phyloP scores from a whole-genome alignment of 1,284 basidiomycete genomes.

The Tilletia setariae region DNA sequence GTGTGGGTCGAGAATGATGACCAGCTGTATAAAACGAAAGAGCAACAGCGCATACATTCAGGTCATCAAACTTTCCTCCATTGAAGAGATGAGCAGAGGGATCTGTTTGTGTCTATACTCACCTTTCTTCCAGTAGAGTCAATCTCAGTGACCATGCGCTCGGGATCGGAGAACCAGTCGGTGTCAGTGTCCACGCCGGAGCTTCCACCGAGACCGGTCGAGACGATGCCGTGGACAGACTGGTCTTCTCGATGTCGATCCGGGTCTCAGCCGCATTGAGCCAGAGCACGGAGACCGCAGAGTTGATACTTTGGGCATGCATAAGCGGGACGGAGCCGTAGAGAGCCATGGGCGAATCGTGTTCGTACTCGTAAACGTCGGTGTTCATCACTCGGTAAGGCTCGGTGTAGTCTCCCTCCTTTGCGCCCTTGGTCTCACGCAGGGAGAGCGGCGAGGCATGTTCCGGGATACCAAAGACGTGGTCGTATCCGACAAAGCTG shows the following conservation, averaged over 20 bases:
- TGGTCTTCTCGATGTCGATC: slow-evolving; percentile 71
- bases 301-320: slow-evolving; percentile 69
- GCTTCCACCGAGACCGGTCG: slow-evolving; percentile 17
- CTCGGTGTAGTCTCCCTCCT: slow-evolving; percentile 59
- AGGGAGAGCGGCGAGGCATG: slow-evolving; percentile 87
- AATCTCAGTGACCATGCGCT: slow-evolving; percentile 85
- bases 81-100: neutral
- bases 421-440: slow-evolving; percentile 57
- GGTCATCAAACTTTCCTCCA: neutral
- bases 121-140: slow-evolving; percentile 83
- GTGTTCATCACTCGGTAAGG: slow-evolving; percentile 94
- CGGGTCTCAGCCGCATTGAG: slow-evolving; percentile 90
- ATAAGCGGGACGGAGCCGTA: slow-evolving; percentile 72
- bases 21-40: slow-evolving; percentile 65
- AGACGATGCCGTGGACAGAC: neutral
- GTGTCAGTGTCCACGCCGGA: slow-evolving; percentile 52
- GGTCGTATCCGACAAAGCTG: slow-evolving; percentile 81
- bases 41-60: neutral
- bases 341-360: slow-evolving; percentile 83
- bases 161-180: slow-evolving; percentile 94
- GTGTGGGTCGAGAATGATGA: slow-evolving; percentile 95
- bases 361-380: slow-evolving; percentile 95
- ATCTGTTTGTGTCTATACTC: slow-evolving; percentile 18
- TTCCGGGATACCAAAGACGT: slow-evolving; percentile 93
- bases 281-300: slow-evolving; percentile 84